These are phyloP conservation scores for Clausena lansium DNA, from an alignment of 345 rosid genomes.

Conservation along the genomic window DNA sequence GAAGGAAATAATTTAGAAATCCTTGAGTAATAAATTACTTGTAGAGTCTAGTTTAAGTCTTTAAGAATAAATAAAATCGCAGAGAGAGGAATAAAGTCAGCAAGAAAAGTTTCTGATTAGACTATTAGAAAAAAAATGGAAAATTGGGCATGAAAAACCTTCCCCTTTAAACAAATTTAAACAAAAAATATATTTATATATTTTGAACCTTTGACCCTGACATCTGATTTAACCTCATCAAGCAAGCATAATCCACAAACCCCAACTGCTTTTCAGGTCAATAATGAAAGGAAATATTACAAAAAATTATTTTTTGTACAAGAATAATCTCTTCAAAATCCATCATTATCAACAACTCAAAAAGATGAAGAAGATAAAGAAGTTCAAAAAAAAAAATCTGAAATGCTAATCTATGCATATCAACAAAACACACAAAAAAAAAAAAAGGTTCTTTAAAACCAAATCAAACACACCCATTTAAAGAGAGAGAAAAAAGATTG, in stretches of 20 bases:
- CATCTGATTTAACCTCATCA: conserved; percentile 14
- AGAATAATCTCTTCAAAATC: conserved; percentile 1
- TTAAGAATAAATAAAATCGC: not conserved
- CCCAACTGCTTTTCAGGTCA: not conserved
- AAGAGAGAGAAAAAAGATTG: not conserved
- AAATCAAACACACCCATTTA: conserved; percentile 9
- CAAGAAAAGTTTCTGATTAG: conserved; percentile 1
- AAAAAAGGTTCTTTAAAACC: conserved; percentile 10
- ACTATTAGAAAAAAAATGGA: not conserved
- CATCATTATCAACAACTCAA: not conserved
- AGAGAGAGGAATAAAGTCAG: not conserved
- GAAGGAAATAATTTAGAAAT: not conserved
- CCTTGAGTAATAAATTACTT: not conserved
- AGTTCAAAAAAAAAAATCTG: not conserved
- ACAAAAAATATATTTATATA: conserved; percentile 6
- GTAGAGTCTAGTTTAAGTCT: not conserved
- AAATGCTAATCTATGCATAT: not conserved
- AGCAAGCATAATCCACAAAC: conserved; percentile 15
- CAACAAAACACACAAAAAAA: not conserved
- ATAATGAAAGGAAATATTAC: no score
- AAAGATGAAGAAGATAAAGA: not conserved
- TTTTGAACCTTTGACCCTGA: conserved; percentile 12
- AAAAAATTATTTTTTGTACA: not conserved
- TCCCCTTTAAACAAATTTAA: not conserved
- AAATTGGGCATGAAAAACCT: not conserved